Evolutionary conservation across 176 grass and related monocot genomes (phyloP).

Genomic region (Saccharum spontaneum): DNA sequence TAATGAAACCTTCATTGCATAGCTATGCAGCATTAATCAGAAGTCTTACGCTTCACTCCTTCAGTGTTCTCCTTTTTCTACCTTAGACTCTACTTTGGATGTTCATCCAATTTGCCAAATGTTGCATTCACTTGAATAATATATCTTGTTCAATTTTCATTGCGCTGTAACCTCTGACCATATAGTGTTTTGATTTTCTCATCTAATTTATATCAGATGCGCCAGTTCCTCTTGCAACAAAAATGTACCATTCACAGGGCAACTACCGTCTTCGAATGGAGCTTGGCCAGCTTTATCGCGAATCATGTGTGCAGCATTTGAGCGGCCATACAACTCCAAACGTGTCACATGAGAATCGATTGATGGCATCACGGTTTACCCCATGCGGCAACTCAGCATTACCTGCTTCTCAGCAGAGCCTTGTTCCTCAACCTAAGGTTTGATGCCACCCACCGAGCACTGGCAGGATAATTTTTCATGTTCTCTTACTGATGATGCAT

Average conservation of each 20-base stretch:
- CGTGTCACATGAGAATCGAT: constrained; percentile 34
- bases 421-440: constrained; percentile 49
- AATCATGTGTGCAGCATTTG: constrained; percentile 43
- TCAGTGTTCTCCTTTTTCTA: constrained; percentile 14
- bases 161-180: constrained; percentile 8
- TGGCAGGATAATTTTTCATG: constrained; percentile 15
- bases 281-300: constrained; percentile 59
- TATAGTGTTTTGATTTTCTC: constrained; percentile 12
- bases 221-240: constrained; percentile 69
- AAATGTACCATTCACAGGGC: constrained; percentile 75
- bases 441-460: not conserved
- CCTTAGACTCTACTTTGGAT: not conserved
- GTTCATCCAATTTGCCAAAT: not conserved
- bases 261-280: constrained; percentile 52
- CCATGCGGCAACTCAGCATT: constrained; percentile 28
- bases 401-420: constrained; percentile 28
- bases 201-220: constrained; percentile 52
- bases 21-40: not conserved
- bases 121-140: not conserved
- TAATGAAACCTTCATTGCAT: not conserved
- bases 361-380: constrained; percentile 19
- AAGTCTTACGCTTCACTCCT: not conserved
- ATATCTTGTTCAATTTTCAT: constrained; percentile 13
- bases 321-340: constrained; percentile 24
- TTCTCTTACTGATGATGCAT: constrained; percentile 29